phyloP scores from a whole-genome alignment of 768 basidiomycete species.

The Lentinula guzmanii region DNA sequence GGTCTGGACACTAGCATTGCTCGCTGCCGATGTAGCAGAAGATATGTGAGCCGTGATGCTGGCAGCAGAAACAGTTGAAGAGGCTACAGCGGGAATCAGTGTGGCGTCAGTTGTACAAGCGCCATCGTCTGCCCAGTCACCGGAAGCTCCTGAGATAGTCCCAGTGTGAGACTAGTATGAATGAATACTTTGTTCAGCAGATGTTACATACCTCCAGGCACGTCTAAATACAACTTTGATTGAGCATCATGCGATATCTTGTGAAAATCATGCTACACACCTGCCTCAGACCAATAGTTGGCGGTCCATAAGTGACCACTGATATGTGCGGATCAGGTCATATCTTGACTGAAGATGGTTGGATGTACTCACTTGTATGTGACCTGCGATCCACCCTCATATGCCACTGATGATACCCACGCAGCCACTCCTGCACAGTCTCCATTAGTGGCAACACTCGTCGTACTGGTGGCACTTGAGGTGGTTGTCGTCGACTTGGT shows the following conservation, averaged over 20 bases:
- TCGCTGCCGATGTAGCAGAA: neutral
- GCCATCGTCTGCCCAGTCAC: conserved; percentile 29
- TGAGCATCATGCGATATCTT: neutral
- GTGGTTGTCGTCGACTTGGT: conserved; percentile 7
- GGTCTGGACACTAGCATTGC: neutral
- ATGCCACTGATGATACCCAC: conserved; percentile 33
- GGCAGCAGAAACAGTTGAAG: neutral
- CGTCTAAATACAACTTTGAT: conserved; percentile 11
- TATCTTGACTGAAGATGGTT: neutral
- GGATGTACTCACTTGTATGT: conserved; percentile 28
- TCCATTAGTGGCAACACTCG: conserved; percentile 15
- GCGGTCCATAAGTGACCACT: conserved; percentile 48
- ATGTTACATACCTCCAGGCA: conserved; percentile 22
- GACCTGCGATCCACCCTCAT: conserved; percentile 33
- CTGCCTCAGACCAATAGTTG: conserved; percentile 39
- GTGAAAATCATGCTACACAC: conserved; percentile 12
- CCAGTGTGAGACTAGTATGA: neutral
- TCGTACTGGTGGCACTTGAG: conserved; percentile 13
- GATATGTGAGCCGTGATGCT: neutral
- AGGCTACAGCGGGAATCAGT: neutral
- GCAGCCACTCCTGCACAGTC: conserved; percentile 35
- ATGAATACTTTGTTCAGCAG: neutral
- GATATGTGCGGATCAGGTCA: neutral
- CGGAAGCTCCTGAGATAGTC: conserved; percentile 18
- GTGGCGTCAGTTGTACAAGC: conserved; percentile 15